Conservation (phyloP, 1,284 basidiomycete species). For the Papiliotrema nemorosa region DNA sequence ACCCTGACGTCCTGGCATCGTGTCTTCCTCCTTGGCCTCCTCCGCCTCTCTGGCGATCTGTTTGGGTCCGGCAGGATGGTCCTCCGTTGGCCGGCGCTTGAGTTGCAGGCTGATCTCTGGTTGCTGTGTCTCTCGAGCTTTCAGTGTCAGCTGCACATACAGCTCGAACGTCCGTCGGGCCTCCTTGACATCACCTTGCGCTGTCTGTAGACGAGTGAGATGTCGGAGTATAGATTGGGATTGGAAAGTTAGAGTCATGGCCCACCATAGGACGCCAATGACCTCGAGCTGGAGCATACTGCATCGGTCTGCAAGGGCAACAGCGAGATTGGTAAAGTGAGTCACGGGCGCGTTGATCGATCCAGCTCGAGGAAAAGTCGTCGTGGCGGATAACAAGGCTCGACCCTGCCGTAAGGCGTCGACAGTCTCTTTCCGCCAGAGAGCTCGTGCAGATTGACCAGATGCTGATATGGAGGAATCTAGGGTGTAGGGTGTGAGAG, state of each 20-base stretch:
- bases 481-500: slow-evolving; percentile 20
- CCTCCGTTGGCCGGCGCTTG: slow-evolving; percentile 33
- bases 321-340: slow-evolving; percentile 75
- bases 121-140: slow-evolving; percentile 62
- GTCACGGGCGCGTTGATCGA: slow-evolving; percentile 75
- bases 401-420: slow-evolving; percentile 67
- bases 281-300: slow-evolving; percentile 16
- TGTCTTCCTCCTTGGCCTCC: slow-evolving; percentile 15
- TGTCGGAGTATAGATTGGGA: slow-evolving; percentile 78
- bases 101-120: slow-evolving; percentile 48
- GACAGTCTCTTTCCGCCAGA: slow-evolving; percentile 64
- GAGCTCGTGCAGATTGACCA: slow-evolving; percentile 44
- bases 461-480: slow-evolving; percentile 17
- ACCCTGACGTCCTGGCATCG: slow-evolving; percentile 10
- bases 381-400: slow-evolving; percentile 62
- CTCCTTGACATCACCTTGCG: slow-evolving; percentile 62
- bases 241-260: slow-evolving; percentile 85
- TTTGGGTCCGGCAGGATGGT: slow-evolving; percentile 23
- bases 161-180: slow-evolving; percentile 72
- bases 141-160: slow-evolving; percentile 79
- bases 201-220: slow-evolving; percentile 67
- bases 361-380: slow-evolving; percentile 78
- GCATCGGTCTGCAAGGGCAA: slow-evolving; percentile 60
- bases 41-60: slow-evolving; percentile 14
- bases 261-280: slow-evolving; percentile 78